A percentile compares a stretch with the other conserved stretches of the same genome.
Conservation (phyloP, 139 green algal genomes). For the Parachlorella kessleri region DNA sequence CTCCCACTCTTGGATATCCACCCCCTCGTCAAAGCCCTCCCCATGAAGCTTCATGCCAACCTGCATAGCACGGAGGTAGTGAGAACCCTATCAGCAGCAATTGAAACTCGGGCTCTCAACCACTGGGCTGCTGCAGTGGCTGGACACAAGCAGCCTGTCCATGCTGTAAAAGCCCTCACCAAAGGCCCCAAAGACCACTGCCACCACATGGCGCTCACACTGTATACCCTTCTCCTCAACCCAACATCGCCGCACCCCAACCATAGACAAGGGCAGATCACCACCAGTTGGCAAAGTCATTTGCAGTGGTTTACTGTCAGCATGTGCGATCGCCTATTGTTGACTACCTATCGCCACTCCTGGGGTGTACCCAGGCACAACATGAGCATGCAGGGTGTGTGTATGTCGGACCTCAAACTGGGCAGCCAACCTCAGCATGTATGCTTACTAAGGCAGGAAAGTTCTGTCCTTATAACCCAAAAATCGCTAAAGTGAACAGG, state of each 20-base stretch:
- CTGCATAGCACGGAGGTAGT: neutral
- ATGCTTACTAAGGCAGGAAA: too few relatives aligned
- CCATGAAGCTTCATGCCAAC: slow-evolving; percentile 48
- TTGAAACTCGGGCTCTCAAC: neutral
- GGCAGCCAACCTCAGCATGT: too few relatives aligned
- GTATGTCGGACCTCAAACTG: neutral
- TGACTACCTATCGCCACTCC: too few relatives aligned
- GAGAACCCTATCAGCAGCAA: neutral
- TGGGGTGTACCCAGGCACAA: too few relatives aligned
- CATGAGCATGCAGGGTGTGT: neutral
- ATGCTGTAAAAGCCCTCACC: neutral
- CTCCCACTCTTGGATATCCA: slow-evolving; percentile 39
- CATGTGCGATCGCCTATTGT: too few relatives aligned
- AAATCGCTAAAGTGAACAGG: too few relatives aligned
- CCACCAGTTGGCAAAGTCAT: too few relatives aligned
- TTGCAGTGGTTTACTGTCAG: too few relatives aligned
- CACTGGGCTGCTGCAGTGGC: neutral
- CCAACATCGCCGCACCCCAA: too few relatives aligned
- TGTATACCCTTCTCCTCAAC: neutral
- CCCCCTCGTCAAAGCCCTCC: slow-evolving; percentile 54
- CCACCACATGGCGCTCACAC: neutral
- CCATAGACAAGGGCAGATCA: too few relatives aligned
- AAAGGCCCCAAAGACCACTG: neutral
- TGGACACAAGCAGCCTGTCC: neutral
- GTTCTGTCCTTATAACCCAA: too few relatives aligned